Conservation (phyloP, 1,284 basidiomycete genomes). For the Earliella scabrosa region DNA sequence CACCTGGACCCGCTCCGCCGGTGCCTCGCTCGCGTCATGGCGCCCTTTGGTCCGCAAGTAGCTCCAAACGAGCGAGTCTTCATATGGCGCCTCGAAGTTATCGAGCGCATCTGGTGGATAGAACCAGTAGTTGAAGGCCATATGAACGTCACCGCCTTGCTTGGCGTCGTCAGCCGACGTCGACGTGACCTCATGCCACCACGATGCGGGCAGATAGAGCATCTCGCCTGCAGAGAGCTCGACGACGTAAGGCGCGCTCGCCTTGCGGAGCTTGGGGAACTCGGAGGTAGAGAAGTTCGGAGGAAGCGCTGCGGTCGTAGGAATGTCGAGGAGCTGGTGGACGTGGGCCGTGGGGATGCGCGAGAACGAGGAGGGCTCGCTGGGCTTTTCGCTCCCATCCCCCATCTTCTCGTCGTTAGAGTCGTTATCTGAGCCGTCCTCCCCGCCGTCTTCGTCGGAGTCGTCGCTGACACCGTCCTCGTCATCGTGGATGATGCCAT, state of each 20-base stretch:
- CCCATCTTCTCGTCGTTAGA: slow-evolving; percentile 10
- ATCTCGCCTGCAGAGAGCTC: slow-evolving; percentile 37
- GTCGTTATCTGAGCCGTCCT: slow-evolving; percentile 13
- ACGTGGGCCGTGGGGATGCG: slow-evolving; percentile 36
- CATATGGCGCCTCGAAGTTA: slow-evolving; percentile 34
- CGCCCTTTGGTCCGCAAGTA: slow-evolving; percentile 23
- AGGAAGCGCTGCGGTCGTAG: slow-evolving; percentile 32
- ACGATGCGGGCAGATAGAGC: slow-evolving; percentile 39
- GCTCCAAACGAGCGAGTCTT: slow-evolving; percentile 34
- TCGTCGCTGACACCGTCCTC: slow-evolving; percentile 6
- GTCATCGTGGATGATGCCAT: neutral
- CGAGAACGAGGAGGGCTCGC: slow-evolving; percentile 37
- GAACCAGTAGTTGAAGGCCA: slow-evolving; percentile 44
- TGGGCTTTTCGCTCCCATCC: slow-evolving; percentile 6
- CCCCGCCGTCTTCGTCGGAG: slow-evolving; percentile 12
- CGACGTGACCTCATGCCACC: slow-evolving; percentile 42
- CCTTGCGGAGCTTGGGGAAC: slow-evolving; percentile 30
- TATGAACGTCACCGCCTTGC: slow-evolving; percentile 30
- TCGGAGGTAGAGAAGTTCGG: slow-evolving; percentile 12
- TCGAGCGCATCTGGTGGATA: slow-evolving; percentile 37
- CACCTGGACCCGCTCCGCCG: slow-evolving; percentile 7
- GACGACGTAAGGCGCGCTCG: slow-evolving; percentile 34
- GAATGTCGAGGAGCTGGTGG: slow-evolving; percentile 33
- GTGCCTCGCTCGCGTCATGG: neutral
- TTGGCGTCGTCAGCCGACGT: slow-evolving; percentile 22